Conservation (phyloP, 129 eudicot species). For the Silybum marianum region DNA sequence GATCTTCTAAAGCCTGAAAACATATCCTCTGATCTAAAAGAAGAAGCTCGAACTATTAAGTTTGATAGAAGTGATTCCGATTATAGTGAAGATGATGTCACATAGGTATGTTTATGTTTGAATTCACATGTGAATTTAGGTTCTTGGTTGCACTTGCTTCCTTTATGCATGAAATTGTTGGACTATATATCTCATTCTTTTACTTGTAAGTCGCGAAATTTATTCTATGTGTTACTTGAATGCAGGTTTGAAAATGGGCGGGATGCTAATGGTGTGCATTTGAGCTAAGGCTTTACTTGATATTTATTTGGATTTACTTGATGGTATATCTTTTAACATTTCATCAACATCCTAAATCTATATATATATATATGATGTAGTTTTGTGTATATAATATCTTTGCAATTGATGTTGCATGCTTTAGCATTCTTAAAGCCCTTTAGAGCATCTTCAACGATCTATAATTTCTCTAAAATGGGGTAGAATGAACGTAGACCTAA, state of each 20-base stretch:
- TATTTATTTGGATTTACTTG: conserved; percentile 5
- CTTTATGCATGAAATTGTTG: background rate
- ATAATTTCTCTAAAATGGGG: too few relatives aligned
- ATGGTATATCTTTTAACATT: conserved; percentile 11
- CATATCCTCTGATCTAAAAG: conserved; percentile 22
- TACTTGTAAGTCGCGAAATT: too few relatives aligned
- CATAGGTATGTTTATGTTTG: conserved; percentile 31
- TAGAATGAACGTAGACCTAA: too few relatives aligned
- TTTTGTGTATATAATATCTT: conserved; percentile 14
- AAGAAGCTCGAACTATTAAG: conserved; percentile 20
- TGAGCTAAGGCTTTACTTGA: background rate
- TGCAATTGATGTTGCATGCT: background rate
- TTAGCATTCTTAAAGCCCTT: conserved; percentile 3
- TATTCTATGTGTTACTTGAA: conserved; percentile 6
- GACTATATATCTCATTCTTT: too few relatives aligned
- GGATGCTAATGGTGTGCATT: conserved; percentile 9
- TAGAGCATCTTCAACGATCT: background rate
- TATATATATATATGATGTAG: background rate
- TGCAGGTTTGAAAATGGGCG: conserved; percentile 25
- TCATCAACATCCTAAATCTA: conserved; percentile 3
- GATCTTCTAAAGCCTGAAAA: conserved; percentile 45
- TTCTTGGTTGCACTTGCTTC: background rate
- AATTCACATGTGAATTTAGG: background rate
- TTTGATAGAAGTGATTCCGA: conserved; percentile 44
- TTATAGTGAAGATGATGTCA: conserved; percentile 32